phyloP scores from a whole-genome alignment of 2,329 filamentous ascomycete genomes.

The Microcyclospora pomicola region DNA sequence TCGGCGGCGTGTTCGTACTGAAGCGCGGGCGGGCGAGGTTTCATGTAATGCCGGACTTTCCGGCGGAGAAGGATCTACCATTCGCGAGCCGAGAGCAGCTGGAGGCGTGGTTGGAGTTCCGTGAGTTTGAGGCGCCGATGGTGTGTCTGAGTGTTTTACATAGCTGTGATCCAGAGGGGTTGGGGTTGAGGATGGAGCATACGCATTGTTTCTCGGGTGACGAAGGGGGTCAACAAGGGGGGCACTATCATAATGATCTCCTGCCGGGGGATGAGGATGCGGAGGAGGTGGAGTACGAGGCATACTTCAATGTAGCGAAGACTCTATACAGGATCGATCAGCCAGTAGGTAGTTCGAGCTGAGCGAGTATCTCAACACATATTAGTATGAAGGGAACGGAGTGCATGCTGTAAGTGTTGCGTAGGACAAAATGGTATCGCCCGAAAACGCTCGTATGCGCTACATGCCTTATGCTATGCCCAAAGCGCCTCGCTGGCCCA shows the following conservation, averaged over 20 bases:
- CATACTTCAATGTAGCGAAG: conserved; percentile 19
- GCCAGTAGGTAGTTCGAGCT: conserved; percentile 6
- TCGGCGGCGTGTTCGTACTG: conserved; percentile 18
- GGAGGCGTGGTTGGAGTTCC: conserved; percentile 18
- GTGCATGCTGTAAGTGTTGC: too few relatives aligned
- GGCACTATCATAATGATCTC: conserved; percentile 20
- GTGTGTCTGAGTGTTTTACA: conserved; percentile 19
- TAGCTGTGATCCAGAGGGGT: conserved; percentile 15
- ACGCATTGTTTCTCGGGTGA: conserved; percentile 17
- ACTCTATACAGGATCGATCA: conserved; percentile 18
- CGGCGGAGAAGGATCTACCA: conserved; percentile 10
- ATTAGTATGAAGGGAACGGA: too few relatives aligned
- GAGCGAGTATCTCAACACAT: too few relatives aligned
- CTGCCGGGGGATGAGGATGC: conserved; percentile 6
- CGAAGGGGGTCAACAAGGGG: conserved; percentile 13
- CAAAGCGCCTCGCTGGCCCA: too few relatives aligned
- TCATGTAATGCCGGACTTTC: conserved; percentile 21
- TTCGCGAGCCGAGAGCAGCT: conserved; percentile 15
- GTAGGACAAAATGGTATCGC: too few relatives aligned
- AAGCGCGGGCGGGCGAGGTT: conserved; percentile 14
- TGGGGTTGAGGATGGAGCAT: conserved; percentile 21
- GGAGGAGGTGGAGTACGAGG: conserved; percentile 19
- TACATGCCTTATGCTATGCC: too few relatives aligned
- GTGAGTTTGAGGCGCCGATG: conserved; percentile 18
- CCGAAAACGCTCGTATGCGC: too few relatives aligned